Evolutionary conservation across 495 filamentous ascomycete species (phyloP).

Genomic region (Corynascus novoguineensis): DNA sequence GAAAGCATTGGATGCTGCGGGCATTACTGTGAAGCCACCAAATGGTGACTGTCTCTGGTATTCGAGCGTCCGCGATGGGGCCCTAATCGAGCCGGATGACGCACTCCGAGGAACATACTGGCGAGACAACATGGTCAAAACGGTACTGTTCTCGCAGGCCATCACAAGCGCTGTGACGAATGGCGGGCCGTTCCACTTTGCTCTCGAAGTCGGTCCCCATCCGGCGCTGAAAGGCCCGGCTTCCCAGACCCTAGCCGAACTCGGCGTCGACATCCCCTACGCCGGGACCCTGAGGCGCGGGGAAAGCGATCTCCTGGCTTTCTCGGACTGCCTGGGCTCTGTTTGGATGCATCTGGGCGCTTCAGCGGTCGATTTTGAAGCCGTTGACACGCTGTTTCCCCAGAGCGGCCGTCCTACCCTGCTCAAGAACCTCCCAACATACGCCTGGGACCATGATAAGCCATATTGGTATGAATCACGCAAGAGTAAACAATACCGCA

Average conservation of each 20-base stretch:
- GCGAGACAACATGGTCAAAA: neutral
- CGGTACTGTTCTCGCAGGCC: neutral
- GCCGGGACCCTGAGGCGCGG: neutral
- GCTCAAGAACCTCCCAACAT: slow-evolving; percentile 41
- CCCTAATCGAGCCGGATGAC: neutral
- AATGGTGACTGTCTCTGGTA: neutral
- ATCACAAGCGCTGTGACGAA: neutral
- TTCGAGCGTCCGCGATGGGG: neutral
- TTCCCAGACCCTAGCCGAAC: neutral
- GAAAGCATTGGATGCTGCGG: neutral
- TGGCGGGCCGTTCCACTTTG: neutral
- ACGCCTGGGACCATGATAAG: slow-evolving; percentile 45
- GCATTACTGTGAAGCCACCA: neutral
- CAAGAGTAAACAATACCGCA: slow-evolving; percentile 21
- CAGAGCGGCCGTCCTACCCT: neutral
- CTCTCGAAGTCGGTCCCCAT: neutral
- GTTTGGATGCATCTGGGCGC: slow-evolving; percentile 25
- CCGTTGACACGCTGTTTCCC: neutral
- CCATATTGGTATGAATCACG: slow-evolving; percentile 46
- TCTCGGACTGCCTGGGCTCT: slow-evolving; percentile 30
- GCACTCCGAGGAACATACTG: neutral
- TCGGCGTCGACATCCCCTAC: neutral
- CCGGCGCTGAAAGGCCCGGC: neutral
- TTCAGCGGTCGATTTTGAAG: slow-evolving; percentile 6
- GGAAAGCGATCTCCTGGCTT: slow-evolving; percentile 13